These are phyloP conservation scores for Irpex sp. DNA, from an alignment of 1,284 basidiomycete genomes.

Conservation along the genomic window DNA sequence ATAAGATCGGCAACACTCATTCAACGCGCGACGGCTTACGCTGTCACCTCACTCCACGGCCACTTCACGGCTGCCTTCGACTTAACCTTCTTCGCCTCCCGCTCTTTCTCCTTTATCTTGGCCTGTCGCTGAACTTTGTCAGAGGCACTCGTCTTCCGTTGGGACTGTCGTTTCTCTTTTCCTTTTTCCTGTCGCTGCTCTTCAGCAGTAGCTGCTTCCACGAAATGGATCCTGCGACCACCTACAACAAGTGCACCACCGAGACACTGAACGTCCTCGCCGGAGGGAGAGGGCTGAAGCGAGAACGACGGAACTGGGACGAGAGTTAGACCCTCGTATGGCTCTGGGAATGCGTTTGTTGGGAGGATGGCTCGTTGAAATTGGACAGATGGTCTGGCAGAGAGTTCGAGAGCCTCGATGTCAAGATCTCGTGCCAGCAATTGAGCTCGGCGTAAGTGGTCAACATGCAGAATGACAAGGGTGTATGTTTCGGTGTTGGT, in stretches of 20 bases:
- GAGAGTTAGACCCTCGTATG: conserved; percentile 40
- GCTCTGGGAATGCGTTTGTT: conserved; percentile 22
- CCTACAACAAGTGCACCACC: conserved; percentile 73
- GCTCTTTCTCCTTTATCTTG: conserved; percentile 52
- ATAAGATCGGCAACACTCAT: background rate
- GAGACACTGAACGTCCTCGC: conserved; percentile 28
- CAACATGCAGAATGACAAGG: conserved; percentile 66
- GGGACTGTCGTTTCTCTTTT: conserved; percentile 7
- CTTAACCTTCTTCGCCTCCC: conserved; percentile 50
- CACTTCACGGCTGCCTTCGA: conserved; percentile 53
- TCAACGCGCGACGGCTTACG: conserved; percentile 37
- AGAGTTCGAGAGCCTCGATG: conserved; percentile 48
- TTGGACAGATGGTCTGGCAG: conserved; percentile 42
- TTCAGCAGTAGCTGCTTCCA: conserved; percentile 39
- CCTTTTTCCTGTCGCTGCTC: conserved; percentile 24
- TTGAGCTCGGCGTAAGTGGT: conserved; percentile 59
- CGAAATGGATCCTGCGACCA: conserved; percentile 58
- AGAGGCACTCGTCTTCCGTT: conserved; percentile 34
- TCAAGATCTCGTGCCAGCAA: conserved; percentile 57
- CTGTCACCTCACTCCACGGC: conserved; percentile 68
- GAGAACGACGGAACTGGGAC: conserved; percentile 42
- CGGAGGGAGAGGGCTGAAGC: conserved; percentile 24
- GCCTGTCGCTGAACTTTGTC: conserved; percentile 51
- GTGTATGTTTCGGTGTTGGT: conserved; percentile 39
- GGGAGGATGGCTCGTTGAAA: conserved; percentile 38